Evolutionary conservation across 225 moss, liverwort and hornwort species (phyloP).

Genomic region (Lunularia cruciata): DNA sequence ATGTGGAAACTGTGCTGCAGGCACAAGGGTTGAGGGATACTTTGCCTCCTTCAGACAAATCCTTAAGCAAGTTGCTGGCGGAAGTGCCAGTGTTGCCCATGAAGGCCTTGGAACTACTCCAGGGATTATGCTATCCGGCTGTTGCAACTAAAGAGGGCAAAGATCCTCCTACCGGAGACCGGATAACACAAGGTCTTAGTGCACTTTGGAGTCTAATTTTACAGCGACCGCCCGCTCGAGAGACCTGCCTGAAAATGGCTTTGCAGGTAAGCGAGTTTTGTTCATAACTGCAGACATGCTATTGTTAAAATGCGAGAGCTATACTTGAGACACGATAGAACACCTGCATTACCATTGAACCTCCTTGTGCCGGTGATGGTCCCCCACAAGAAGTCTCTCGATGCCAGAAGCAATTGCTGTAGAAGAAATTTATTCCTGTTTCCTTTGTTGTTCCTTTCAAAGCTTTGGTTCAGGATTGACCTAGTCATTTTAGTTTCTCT

Average conservation of each 20-base stretch:
- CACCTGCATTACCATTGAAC: too few species aligned
- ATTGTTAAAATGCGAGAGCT: too few species aligned
- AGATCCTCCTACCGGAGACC: slow-evolving; percentile 66
- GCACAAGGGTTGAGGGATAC: slow-evolving; percentile 93
- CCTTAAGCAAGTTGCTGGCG: slow-evolving; percentile 82
- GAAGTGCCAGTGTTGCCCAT: slow-evolving; percentile 88
- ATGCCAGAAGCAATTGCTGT: too few species aligned
- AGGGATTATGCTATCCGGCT: slow-evolving; percentile 83
- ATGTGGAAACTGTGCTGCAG: slow-evolving; percentile 42
- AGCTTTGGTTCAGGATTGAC: too few species aligned
- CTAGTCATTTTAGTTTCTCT: too few species aligned
- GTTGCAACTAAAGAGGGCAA: slow-evolving; percentile 52
- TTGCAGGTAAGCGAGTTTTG: slow-evolving; percentile 52
- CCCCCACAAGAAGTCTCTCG: too few species aligned
- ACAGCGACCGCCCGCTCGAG: slow-evolving; percentile 90
- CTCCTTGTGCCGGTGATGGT: too few species aligned
- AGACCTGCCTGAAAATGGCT: slow-evolving; percentile 83
- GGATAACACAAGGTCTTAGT: slow-evolving; percentile 95
- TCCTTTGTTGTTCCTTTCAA: too few species aligned
- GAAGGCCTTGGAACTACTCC: slow-evolving; percentile 74
- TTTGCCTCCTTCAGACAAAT: slow-evolving; percentile 81
- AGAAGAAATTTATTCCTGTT: too few species aligned
- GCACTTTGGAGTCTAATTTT: slow-evolving; percentile 96
- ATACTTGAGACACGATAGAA: too few species aligned
- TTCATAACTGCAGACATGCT: background rate